These are phyloP conservation scores for Rhizophora apiculata DNA, from an alignment of 345 rosid species.

Conservation along the genomic window DNA sequence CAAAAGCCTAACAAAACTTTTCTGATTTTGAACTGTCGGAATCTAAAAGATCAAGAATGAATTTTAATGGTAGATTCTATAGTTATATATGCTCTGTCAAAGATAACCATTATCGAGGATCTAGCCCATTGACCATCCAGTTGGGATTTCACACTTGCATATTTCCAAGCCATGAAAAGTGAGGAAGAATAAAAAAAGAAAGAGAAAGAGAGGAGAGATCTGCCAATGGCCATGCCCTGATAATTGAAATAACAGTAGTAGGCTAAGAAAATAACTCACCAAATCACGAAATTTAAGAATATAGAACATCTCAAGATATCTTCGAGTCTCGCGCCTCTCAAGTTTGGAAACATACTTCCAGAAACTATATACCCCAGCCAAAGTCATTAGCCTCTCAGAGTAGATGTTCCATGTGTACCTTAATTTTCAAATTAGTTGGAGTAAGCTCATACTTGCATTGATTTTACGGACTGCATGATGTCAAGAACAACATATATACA, in stretches of 20 bases:
- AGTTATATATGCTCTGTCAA: not conserved
- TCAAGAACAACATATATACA: not conserved
- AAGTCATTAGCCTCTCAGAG: constrained; percentile 82
- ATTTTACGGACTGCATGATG: not conserved
- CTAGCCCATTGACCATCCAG: too few relatives aligned
- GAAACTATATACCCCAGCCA: constrained; percentile 96
- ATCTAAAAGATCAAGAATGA: too few relatives aligned
- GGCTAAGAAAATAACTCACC: constrained; percentile 40
- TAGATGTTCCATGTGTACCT: constrained; percentile 98
- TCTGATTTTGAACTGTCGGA: too few relatives aligned
- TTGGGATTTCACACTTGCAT: too few relatives aligned
- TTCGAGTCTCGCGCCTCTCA: constrained; percentile 80
- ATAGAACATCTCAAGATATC: constrained; percentile 99
- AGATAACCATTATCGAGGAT: not conserved
- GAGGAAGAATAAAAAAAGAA: not conserved
- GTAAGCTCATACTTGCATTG: constrained; percentile 4
- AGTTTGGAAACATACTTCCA: constrained; percentile 92
- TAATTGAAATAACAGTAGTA: not conserved
- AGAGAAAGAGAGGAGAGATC: not conserved
- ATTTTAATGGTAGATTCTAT: too few relatives aligned
- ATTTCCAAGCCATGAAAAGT: not conserved
- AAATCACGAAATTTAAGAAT: constrained; percentile 88
- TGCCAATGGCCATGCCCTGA: not conserved
- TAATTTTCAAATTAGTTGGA: constrained; percentile 11
- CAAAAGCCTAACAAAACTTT: not conserved